These are phyloP conservation scores for Leccinum incarnatum DNA, from an alignment of 768 basidiomycete genomes.

Conservation along the genomic window DNA sequence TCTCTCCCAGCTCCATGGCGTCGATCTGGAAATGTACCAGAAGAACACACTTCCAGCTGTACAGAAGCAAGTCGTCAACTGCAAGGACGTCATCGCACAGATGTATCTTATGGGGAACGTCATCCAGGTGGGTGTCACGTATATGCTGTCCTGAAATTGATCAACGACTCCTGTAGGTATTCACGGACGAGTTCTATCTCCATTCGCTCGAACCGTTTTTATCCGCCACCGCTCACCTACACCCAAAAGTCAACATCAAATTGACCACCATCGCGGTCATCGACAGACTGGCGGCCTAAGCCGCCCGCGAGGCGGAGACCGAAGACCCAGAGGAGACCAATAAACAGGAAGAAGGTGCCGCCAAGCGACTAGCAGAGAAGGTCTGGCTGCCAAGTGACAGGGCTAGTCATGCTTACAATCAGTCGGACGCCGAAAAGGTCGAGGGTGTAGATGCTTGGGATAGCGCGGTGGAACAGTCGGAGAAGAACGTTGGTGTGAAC, in stretches of 20 bases:
- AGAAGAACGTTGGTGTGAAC: slow-evolving; percentile 19
- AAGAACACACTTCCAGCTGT: too few relatives aligned
- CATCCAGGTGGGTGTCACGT: not conserved
- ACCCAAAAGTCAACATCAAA: slow-evolving; percentile 99
- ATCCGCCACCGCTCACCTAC: slow-evolving; percentile 91
- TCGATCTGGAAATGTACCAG: too few relatives aligned
- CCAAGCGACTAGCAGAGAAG: slow-evolving; percentile 81
- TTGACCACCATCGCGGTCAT: slow-evolving; percentile 56
- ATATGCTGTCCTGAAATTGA: not conserved
- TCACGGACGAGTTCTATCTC: slow-evolving; percentile 97
- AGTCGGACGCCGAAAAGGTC: slow-evolving; percentile 18
- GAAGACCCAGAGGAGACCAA: slow-evolving; percentile 96
- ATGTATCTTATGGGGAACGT: too few relatives aligned
- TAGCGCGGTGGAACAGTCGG: slow-evolving; percentile 21
- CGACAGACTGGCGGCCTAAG: slow-evolving; percentile 92
- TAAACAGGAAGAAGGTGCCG: slow-evolving; percentile 89
- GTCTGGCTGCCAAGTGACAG: slow-evolving; percentile 72
- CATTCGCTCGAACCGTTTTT: slow-evolving; percentile 96
- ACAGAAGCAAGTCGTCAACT: too few relatives aligned
- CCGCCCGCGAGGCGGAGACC: slow-evolving; percentile 94
- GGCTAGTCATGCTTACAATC: slow-evolving; percentile 50
- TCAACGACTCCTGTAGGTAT: slow-evolving; percentile 57
- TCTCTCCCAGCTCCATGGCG: too few relatives aligned
- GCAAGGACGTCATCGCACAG: too few relatives aligned
- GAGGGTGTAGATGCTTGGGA: slow-evolving; percentile 28